Evolutionary conservation across 1,139 yeast species (phyloP).

Genomic region (Candida sp.): DNA sequence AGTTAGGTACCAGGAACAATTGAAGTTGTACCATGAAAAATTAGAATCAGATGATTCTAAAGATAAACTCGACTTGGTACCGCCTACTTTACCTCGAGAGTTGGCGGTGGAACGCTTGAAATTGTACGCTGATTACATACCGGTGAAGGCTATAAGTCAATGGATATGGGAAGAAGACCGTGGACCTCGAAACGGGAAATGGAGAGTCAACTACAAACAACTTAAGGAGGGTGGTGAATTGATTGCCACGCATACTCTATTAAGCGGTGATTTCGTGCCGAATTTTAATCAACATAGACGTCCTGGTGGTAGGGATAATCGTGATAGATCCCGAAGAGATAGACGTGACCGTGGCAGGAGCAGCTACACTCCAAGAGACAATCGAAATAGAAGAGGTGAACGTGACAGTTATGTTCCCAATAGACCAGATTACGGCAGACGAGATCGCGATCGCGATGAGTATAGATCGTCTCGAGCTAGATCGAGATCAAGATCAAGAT

Average conservation of each 20-base stretch:
- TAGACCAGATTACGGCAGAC: slow-evolving; percentile 1
- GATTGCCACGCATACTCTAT: slow-evolving; percentile 37
- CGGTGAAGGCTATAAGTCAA: slow-evolving; percentile 41
- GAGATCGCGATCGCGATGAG: slow-evolving; percentile 1
- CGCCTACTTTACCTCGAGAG: slow-evolving; percentile 17
- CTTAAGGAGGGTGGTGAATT: slow-evolving; percentile 24
- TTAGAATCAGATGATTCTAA: too few species aligned
- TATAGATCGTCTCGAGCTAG: slow-evolving; percentile 6
- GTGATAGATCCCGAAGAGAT: slow-evolving; percentile 4
- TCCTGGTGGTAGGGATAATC: slow-evolving; percentile 7
- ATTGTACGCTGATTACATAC: slow-evolving; percentile 40
- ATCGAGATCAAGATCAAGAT: slow-evolving; percentile 13
- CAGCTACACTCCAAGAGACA: slow-evolving; percentile 6
- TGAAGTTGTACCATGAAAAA: slow-evolving; percentile 8
- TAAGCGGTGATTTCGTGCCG: slow-evolving; percentile 31
- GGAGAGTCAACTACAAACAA: slow-evolving; percentile 35
- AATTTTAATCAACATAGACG: slow-evolving; percentile 12
- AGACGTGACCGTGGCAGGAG: slow-evolving; percentile 9
- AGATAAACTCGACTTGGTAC: slow-evolving; percentile 6
- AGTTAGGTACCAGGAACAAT: too few species aligned
- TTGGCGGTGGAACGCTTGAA: slow-evolving; percentile 20
- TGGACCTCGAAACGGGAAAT: slow-evolving; percentile 42
- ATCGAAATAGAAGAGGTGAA: slow-evolving; percentile 2
- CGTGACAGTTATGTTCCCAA: background rate
- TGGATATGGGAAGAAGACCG: slow-evolving; percentile 47